Base-by-base conservation (phyloP, 257 asterid species). In the Solanum piurae region DNA sequence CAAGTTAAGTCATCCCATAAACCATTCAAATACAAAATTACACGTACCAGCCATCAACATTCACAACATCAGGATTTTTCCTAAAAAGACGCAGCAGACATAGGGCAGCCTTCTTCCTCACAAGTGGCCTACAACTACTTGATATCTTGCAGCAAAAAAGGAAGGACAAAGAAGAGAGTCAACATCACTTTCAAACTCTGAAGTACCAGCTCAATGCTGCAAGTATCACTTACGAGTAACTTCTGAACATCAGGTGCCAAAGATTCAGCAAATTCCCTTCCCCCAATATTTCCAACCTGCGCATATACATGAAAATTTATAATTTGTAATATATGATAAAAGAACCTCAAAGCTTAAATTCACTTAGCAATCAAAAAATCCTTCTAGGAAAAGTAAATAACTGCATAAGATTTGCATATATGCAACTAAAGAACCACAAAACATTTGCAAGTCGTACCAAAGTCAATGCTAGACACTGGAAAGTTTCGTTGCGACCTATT, bases 221-320 rank as follows among this genome's bases (percentile, higher is more conserved):
- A 85, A 77, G 84, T 85, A 76, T 88, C 82, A 86, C 99, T 94
- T 95, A 98, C 99, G 74, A 98, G 98, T 91, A 98, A 89, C 93
- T 95, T 98, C 91, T 98, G 99, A 89, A 98, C 99, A 96, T 98
- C 99, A 86, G 99, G 99, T 83, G 99, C 98, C 91, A 98, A 91
- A 79, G 99, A 96, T 90, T 98, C 99, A 74, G 99, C 98, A 92
- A 98, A 98, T 86, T 98, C 99, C 85, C 99, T 93, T 86, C 99
- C 99, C 83, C 99, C 99, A 91, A 96, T 98, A 91, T 98, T 98
- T 88, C 99, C 99, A 75, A 98, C 99, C 99, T 98, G 95, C 84
- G 69, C 27, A 82, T 29, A 82, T 49, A 29, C 44, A 49, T 46
- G 85, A 82, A 46, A 31, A 46, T 49, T 29, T 29, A 13, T 16